phyloP scores from a whole-genome alignment of 306 rosid genomes.

The Rubus idaeus region DNA sequence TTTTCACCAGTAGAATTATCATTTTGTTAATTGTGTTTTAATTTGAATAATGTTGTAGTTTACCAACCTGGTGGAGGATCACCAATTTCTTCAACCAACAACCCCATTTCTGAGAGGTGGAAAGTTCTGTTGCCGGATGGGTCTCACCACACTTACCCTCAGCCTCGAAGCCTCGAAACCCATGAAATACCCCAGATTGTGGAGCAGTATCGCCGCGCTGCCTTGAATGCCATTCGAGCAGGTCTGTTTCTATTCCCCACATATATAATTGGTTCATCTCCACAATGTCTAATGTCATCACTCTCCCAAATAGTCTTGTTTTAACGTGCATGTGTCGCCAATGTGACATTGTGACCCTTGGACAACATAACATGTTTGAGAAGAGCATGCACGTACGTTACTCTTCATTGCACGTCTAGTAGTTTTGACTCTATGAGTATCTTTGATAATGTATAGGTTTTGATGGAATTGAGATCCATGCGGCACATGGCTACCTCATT shows the following conservation, averaged over 20 bases:
- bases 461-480: constrained; percentile 90
- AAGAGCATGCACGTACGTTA: neutral
- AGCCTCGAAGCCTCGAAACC: constrained; percentile 52
- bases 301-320: neutral
- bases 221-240: constrained; percentile 65
- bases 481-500: constrained; percentile 83
- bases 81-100: constrained; percentile 75
- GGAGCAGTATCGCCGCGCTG: constrained; percentile 66
- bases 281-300: neutral
- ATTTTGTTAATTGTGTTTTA: neutral
- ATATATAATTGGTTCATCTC: neutral
- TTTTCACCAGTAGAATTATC: neutral
- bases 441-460: constrained; percentile 52
- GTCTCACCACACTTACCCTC: constrained; percentile 62
- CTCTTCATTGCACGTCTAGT: neutral
- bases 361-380: neutral
- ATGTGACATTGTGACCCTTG: neutral
- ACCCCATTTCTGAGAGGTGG: constrained; percentile 68
- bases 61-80: constrained; percentile 69
- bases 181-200: constrained; percentile 64
- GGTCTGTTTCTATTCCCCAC: constrained; percentile 34
- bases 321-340: neutral
- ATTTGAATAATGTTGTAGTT: constrained; percentile 42
- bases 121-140: constrained; percentile 74
- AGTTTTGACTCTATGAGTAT: neutral